Evolutionary conservation across 805 yeast genomes (phyloP), one percentile per base, ranked within the genome.

Genomic region (Ogataea ganodermae): DNA sequence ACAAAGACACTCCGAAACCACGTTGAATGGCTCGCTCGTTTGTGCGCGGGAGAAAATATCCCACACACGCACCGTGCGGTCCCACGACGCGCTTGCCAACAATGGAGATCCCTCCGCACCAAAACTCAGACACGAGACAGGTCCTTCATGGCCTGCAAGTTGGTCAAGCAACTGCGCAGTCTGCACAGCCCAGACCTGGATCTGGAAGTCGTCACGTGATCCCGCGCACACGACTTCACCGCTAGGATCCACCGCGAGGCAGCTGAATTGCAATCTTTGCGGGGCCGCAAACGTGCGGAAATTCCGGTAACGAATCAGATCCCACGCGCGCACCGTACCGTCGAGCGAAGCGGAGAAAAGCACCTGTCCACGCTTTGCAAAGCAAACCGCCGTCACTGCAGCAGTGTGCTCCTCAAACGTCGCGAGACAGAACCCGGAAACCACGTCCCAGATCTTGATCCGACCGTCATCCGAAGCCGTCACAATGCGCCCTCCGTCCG

Each of bases 321-420:
- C 99, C 96, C 96, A 94, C 0, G 99, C 99, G 58, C 97, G 78
- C 8, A 94, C 90, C 0, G 99, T 94, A 49, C 99, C 99, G 70
- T 94, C 99, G 50, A 91, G 71, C 0, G 98, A 92, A 1, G 96
- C 79, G 3, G 96, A 85, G 60, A 94, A 94, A 60, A 94, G 68
- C 0, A 94, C 97, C 61, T 89, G 92, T 0, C 98, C 98, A 51
- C 77, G 80, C 58, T 86, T 87, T 28, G 97, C 90, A 69, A 94
- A 91, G 58, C 80, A 85, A 10, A 94, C 84, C 3, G 84, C 88
- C 0, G 96, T 90, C 4, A 94, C 96, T 0, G 95, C 85, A 1
- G 96, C 81, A 1, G 87, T 78, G 61, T 94, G 99, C 58, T 92
- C 97, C 36, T 84, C 85, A 62, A 94, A 91, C 0, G 99, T 94